Evolutionary conservation across 805 yeast genomes (phyloP).

Genomic region (Starmerella davenportii): DNA sequence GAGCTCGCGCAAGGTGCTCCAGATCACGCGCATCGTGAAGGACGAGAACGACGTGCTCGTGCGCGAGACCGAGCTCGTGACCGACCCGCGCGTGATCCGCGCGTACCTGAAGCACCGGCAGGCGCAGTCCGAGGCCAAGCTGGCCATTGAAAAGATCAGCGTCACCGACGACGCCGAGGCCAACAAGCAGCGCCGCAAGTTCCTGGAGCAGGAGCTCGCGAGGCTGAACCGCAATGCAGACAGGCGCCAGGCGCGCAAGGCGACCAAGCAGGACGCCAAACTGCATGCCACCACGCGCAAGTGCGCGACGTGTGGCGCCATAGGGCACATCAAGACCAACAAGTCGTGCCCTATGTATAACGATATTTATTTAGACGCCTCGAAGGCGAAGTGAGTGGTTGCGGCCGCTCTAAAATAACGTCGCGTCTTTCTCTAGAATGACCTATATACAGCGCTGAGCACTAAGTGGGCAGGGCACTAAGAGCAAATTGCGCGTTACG

Average conservation of each 20-base stretch:
- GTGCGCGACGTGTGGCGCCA: conserved; percentile 88
- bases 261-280: conserved; percentile 41
- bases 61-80: conserved; percentile 56
- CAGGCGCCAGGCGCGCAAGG: conserved; percentile 40
- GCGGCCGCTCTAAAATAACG: too few relatives aligned
- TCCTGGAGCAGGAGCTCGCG: conserved; percentile 68
- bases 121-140: conserved; percentile 42
- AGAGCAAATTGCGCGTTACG: too few relatives aligned
- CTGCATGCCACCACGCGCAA: conserved; percentile 59
- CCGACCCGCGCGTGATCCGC: conserved; percentile 71
- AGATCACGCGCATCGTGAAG: conserved; percentile 59
- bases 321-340: conserved; percentile 87
- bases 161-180: conserved; percentile 73
- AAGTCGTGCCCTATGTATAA: conserved; percentile 79
- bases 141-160: conserved; percentile 53
- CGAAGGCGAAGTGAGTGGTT: conserved; percentile 12
- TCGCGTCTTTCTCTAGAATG: too few relatives aligned
- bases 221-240: conserved; percentile 62
- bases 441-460: too few relatives aligned
- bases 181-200: conserved; percentile 56
- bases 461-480: too few relatives aligned
- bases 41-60: conserved; percentile 78
- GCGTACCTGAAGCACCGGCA: conserved; percentile 64
- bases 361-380: conserved; percentile 23
- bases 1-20: conserved; percentile 24